Percentiles rank a stretch among this genome's conserved stretches.
phyloP scores from a whole-genome alignment of 192 early-diverging fungal species.

The Chytriomyces sp. region DNA sequence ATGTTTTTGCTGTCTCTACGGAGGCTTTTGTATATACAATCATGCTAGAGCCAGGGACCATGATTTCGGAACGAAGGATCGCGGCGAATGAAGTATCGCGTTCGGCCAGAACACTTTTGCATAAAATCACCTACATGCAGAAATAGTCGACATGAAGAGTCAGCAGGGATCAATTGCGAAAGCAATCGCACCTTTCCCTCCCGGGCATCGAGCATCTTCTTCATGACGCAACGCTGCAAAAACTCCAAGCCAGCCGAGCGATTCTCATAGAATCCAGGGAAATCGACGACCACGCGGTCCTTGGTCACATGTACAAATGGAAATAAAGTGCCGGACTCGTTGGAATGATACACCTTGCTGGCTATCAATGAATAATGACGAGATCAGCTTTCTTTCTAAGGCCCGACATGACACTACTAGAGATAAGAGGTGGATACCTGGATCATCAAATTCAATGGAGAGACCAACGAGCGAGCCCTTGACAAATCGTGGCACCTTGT shows the following conservation, averaged over 20 bases:
- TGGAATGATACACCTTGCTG: background rate
- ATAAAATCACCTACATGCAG: too few species aligned
- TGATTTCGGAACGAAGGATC: background rate
- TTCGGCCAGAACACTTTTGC: background rate
- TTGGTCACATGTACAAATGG: background rate
- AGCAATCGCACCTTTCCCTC: background rate
- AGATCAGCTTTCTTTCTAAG: too few species aligned
- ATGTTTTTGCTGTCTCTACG: background rate
- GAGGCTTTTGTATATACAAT: background rate
- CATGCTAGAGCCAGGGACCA: background rate
- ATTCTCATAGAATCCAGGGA: slow-evolving; percentile 10
- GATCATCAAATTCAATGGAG: background rate
- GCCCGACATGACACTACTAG: too few species aligned
- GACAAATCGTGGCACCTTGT: background rate
- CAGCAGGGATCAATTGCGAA: too few species aligned
- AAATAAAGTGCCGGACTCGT: background rate
- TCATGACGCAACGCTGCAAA: slow-evolving; percentile 4
- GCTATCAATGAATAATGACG: background rate
- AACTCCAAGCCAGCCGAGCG: background rate
- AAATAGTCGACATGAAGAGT: too few species aligned
- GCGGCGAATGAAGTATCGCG: background rate
- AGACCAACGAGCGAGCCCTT: background rate
- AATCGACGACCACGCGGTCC: background rate
- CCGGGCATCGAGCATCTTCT: background rate
- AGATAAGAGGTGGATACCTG: too few species aligned